A percentile compares a stretch with the other conserved stretches of the same genome.
Evolutionary conservation across 192 early-diverging fungal genomes (phyloP).

Genomic region (Umbelopsis sp.): DNA sequence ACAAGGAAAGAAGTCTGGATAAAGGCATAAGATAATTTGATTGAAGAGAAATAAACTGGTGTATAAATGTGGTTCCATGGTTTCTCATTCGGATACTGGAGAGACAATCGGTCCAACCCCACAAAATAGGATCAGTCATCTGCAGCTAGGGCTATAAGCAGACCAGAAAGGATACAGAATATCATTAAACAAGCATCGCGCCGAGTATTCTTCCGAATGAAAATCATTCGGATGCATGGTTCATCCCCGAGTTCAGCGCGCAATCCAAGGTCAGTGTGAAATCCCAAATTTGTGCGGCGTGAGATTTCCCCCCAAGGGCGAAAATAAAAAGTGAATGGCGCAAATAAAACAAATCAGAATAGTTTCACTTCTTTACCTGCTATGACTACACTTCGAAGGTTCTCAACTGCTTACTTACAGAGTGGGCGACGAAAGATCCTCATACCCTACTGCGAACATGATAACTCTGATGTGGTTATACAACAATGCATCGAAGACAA

Average conservation of each 20-base stretch:
- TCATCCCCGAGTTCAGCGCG: background rate
- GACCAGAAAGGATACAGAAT: background rate
- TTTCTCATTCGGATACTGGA: too few species aligned
- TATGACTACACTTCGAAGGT: slow-evolving; percentile 4
- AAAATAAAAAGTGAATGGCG: background rate
- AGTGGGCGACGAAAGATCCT: slow-evolving; percentile 2
- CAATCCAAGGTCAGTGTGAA: too few species aligned
- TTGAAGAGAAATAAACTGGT: too few species aligned
- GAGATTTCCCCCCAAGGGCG: background rate
- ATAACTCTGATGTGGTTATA: slow-evolving; percentile 1
- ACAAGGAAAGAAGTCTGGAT: too few species aligned
- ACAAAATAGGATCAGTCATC: too few species aligned
- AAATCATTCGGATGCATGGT: background rate
- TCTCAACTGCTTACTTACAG: slow-evolving; percentile 6
- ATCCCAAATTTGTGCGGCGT: slow-evolving; percentile 7
- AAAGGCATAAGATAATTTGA: too few species aligned
- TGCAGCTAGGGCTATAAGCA: too few species aligned
- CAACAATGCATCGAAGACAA: background rate
- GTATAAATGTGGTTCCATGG: too few species aligned
- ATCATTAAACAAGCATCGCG: background rate
- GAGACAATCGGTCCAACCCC: too few species aligned
- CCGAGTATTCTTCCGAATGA: slow-evolving; percentile 7
- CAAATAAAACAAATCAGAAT: background rate
- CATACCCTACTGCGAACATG: slow-evolving; percentile 5
- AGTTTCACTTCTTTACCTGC: background rate